Base-by-base conservation (phyloP, 495 filamentous ascomycete species). In the Penicillium atrosanguineum region DNA sequence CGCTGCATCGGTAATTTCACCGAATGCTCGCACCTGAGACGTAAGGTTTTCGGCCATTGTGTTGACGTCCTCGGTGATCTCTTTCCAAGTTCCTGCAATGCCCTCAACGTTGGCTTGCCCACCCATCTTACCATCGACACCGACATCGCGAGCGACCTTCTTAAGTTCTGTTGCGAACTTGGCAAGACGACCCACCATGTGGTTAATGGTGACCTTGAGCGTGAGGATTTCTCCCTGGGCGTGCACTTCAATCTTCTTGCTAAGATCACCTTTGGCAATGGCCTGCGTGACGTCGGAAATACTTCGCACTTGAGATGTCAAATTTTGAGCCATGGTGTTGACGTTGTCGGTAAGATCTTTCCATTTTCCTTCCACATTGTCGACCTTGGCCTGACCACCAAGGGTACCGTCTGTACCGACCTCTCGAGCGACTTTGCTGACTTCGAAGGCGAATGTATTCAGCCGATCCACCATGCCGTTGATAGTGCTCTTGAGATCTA, bases 381-480 rank as follows among this genome's bases (percentile, higher is more conserved):
- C 89, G 7, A 99, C 94, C 69, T 95, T 88, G 44, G 94, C 94
- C 71, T 97, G 94, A 16, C 94, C 94, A 51, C 94, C 94, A 20
- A 99, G 79, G 8, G 88, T 96, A 61, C 94, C 94, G 58, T 99
- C 94, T 6, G 94, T 99, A 59, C 94, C 94, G 77, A 99, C 94
- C 72, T 99, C 94, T 56, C 94, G 86, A 48, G 94, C 94, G 58
- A 99, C 94, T 69, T 96, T 97, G 80, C 91, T 97, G 64, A 99
- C 95, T 71, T 99, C 95, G 53, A 94, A 94, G 19, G 94, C 94
- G 59, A 99, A 99, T 1, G 91, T 96, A 55, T 95, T 90, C 7
- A 99, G 82, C 56, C 91, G 85, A 70, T 99, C 95, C 63, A 99
- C 94, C 94, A 99, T 99, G 69, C 90, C 90, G 65, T 99, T 99